Evolutionary conservation across 2,329 filamentous ascomycete species (phyloP).

Genomic region (Lecanosticta acicola): DNA sequence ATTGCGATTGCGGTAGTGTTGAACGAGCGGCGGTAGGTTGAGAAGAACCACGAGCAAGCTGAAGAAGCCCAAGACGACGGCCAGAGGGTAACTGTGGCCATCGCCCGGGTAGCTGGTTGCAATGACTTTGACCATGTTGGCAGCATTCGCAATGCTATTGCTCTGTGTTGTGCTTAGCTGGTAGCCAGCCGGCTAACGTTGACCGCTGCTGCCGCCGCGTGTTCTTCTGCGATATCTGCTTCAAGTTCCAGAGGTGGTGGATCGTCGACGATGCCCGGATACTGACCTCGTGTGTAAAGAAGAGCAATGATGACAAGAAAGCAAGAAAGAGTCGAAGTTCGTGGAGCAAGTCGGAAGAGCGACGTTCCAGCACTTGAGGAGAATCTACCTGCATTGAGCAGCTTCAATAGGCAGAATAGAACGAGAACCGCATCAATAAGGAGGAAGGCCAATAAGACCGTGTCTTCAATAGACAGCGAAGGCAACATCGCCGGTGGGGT

Average conservation of each 20-base stretch:
- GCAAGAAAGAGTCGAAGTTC: conserved; percentile 14
- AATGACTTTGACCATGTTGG: conserved; percentile 2
- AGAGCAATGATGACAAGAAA: conserved; percentile 10
- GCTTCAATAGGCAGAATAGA: conserved; percentile 18
- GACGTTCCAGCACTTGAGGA: conserved; percentile 1
- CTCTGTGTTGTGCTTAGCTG: background rate
- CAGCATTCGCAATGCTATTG: background rate
- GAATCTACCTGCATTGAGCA: conserved; percentile 1
- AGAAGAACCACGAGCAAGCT: conserved; percentile 48
- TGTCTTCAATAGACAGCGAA: conserved; percentile 24
- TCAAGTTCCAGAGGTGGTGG: conserved; percentile 12
- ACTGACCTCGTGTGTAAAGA: conserved; percentile 10
- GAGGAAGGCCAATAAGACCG: conserved; percentile 24
- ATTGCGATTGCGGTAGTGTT: conserved; percentile 58
- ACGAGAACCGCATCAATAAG: conserved; percentile 23
- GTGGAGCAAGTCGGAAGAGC: conserved; percentile 2
- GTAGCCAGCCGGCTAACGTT: background rate
- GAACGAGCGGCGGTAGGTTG: conserved; percentile 52
- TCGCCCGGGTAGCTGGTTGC: background rate
- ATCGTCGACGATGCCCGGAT: conserved; percentile 12
- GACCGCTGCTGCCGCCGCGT: background rate
- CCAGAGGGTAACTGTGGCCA: conserved; percentile 27
- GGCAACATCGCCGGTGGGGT: conserved; percentile 9
- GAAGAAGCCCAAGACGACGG: conserved; percentile 45
- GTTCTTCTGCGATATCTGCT: background rate